phyloP scores from a whole-genome alignment of 805 yeast genomes.

The Saturnispora ahearnii region DNA sequence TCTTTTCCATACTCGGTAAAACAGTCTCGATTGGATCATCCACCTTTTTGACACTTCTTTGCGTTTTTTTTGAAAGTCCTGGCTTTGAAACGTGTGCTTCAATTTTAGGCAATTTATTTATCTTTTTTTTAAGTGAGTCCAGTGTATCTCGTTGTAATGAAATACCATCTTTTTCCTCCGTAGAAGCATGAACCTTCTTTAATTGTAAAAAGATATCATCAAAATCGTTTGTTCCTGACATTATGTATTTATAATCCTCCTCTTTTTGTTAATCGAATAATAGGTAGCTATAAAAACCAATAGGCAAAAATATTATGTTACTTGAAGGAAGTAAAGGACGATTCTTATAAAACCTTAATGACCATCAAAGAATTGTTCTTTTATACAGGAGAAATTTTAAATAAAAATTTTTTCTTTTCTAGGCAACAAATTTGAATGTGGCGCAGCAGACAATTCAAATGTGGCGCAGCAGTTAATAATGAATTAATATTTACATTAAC shows the following conservation, averaged over 20 bases:
- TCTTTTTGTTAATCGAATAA: not conserved
- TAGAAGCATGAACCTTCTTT: constrained; percentile 3
- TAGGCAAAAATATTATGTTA: too few relatives aligned
- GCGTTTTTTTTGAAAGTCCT: constrained; percentile 10
- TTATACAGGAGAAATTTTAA: too few relatives aligned
- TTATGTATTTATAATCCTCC: not conserved
- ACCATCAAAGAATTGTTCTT: too few relatives aligned
- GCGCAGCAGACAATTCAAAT: not conserved
- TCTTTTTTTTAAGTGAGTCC: constrained; percentile 22
- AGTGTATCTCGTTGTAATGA: constrained; percentile 14
- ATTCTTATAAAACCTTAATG: too few relatives aligned
- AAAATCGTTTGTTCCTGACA: constrained; percentile 12
- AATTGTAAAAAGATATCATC: constrained; percentile 29
- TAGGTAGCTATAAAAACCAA: not conserved
- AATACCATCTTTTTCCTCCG: not conserved
- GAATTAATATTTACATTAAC: not conserved
- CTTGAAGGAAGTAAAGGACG: not conserved
- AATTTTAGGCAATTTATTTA: constrained; percentile 31
- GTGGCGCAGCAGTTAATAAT: not conserved
- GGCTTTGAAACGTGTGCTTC: constrained; percentile 17
- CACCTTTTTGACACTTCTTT: constrained; percentile 25
- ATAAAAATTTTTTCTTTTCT: too few relatives aligned
- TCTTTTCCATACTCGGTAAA: constrained; percentile 13
- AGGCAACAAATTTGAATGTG: too few relatives aligned
- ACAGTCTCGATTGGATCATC: constrained; percentile 36